Evolutionary conservation across 2,329 filamentous ascomycete genomes (phyloP), one percentile per base, ranked within the genome.

Genomic region (Thelonectria blattea): DNA sequence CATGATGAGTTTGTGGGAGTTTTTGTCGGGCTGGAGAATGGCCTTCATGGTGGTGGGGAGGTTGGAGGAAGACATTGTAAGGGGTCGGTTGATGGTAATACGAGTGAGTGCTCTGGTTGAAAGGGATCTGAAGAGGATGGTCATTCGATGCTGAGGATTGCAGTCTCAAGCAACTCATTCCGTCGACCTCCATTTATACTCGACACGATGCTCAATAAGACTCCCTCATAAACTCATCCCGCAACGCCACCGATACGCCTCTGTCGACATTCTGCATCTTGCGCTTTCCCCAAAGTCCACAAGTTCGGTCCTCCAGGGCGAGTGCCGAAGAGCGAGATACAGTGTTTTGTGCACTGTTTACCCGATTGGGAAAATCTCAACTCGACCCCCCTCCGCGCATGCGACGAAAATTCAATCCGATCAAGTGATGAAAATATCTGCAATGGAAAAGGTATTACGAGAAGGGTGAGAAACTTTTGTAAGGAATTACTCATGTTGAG

Each of bases 41-140:
- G 61, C 63, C 10, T 62, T 65, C 61, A 65, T 66, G 10, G 51
- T 65, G 0, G n/a, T 2, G 14, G 63, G 61, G 5, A 58, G 7
- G n/a, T n/a, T n/a, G 5, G 43, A 5, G 5, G 55, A 24, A 15
- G 55, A 3, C 61, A 66, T 66, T 15, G 30, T 37, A 15, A 51
- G 24, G 20, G 18, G 24, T 51, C 15, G 32, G 9, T 32, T 18
- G 22, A 24, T 46, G 12, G 43, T 22, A 7, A 42, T 2, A 27
- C 11, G 20, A 24, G 18, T 14, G 22, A 22, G 3, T 24, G 43
- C 17, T 46, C 20, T 49, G 22, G 24, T 18, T 15, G 46, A 34
- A 34, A 54, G 1, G 3, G 30, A 5, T n/a, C 15, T 53, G 18
- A 2, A 42, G 15, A 15, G 5, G 15, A 57, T 43, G 27, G 17